Evolutionary conservation across 495 filamentous ascomycete species (phyloP), one percentile per base, ranked within the genome.

Genomic region (Cercophora scortea): DNA sequence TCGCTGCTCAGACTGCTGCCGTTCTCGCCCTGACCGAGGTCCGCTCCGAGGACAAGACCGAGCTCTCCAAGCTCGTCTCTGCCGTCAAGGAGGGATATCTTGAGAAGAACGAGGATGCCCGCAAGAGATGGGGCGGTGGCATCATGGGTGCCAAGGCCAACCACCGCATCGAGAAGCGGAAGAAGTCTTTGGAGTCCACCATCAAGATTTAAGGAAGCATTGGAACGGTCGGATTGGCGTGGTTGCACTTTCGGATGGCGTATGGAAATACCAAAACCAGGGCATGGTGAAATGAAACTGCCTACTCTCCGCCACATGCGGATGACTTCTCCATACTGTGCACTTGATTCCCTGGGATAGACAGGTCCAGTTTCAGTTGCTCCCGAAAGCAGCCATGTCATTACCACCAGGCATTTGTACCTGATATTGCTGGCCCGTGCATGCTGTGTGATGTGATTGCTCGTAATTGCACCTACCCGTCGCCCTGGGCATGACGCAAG

Each of bases 121-220:
- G 87, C 76, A 84, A 89, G 71, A 86, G 90, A 79, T 99, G 94
- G 93, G 94, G 94, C 79, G 94, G 94, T 83, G 94, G 94, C 76
- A 96, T 97, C 79, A 96, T 97, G 92, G 94, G 94, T 62, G 79
- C 83, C 71, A 99, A 99, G 87, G 92, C 94, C 66, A 83, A 88
- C 66, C 90, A 88, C 69, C 82, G 85, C 67, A 85, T 84, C 65
- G 88, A 90, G 78, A 97, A 96, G 89, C 90, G 90, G 81, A 82
- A 89, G 79, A 96, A 96, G 84, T 89, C 90, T 62, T 64, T 93
- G 57, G 93, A 96, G 72, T 70, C 70, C 54, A 89, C 91, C 62
- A 88, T 97, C 86, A 95, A 95, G 82, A 90, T 99, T 76, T 97
- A 94, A 45, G 15, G 45, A 55, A 52, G 49, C 59, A 56, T 57